Evolutionary conservation across 148 eudicot genomes (phyloP), one percentile per base, ranked within the genome.

Genomic region (Rhododendron henanense): DNA sequence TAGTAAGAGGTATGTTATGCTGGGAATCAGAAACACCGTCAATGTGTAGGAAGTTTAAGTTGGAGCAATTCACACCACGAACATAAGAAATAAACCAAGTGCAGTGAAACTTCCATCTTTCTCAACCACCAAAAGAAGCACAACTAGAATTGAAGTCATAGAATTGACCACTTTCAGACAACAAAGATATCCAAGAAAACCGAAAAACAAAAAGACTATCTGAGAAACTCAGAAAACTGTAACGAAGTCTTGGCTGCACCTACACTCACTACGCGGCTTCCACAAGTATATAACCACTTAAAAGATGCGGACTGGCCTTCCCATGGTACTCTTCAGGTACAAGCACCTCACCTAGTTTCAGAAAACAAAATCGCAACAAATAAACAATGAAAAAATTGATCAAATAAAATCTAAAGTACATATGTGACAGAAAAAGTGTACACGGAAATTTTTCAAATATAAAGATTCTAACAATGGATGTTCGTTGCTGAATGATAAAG

Each of bases 281-380:
- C 23, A 63, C 45, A 63, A 73, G 48, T 57, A 81, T 48, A 81
- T 19, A 41, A 65, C 39, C 10, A 33, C 87, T 88, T 83, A 91
- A 73, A 87, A 91, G 77, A 91, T 73, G 47, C 92, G 91, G 57
- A 83, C 84, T 79, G 91, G 90, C 87, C 78, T 89, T 39, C 91
- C 92, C 91, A 89, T 91, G 82, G 91, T 82, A 37, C 89, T 89
- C 89, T 91, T 88, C 87, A 91, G 89, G 90, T 89, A 87, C 85
- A 91, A 87, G 89, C 92, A 91, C 80, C 90, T 85, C 59, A 91
- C 91, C 92, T 89, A 85, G 84, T 44, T 71, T 28, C 50, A 57
- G 13, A 23, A 4, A n/a, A n/a, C 15, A 77, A 65, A 33, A 31
- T 35, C 25, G 25, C 65, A 28, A 51, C 7, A 78, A 44, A 82